phyloP scores from a whole-genome alignment of 1,139 yeast species.

The Blastobotrys buckinghamii region DNA sequence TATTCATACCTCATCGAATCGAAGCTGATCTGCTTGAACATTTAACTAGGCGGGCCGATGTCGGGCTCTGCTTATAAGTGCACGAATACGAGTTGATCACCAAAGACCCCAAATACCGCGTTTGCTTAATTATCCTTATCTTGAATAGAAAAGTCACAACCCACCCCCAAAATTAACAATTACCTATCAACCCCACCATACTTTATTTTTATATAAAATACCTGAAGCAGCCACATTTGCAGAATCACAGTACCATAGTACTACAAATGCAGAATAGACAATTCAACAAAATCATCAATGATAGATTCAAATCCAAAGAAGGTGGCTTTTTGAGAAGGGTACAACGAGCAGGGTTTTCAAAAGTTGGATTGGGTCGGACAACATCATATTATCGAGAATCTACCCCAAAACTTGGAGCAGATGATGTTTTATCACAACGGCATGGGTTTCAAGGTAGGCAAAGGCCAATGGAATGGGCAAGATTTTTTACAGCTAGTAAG shows the following conservation, averaged over 20 bases:
- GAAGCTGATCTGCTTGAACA: too few relatives aligned
- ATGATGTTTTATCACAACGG: not conserved
- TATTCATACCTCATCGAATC: not conserved
- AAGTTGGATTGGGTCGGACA: not conserved
- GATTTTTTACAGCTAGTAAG: constrained; percentile 3
- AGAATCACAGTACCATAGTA: too few relatives aligned
- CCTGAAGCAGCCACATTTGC: too few relatives aligned
- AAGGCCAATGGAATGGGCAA: constrained; percentile 4
- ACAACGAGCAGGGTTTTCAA: not conserved
- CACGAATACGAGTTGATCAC: too few relatives aligned
- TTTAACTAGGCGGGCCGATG: too few relatives aligned
- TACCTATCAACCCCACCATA: too few relatives aligned
- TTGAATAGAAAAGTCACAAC: too few relatives aligned
- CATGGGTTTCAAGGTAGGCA: constrained; percentile 5
- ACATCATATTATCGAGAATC: not conserved
- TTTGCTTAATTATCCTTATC: too few relatives aligned
- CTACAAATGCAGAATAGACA: not conserved
- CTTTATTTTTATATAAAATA: too few relatives aligned
- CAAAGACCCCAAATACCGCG: too few relatives aligned
- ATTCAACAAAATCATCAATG: not conserved
- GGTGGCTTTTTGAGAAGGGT: not conserved
- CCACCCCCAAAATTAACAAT: too few relatives aligned
- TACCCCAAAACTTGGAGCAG: not conserved
- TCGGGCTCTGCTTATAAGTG: not conserved
- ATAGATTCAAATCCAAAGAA: not conserved